Percentiles rank a stretch among this genome's conserved stretches.
Conservation (phyloP, 495 filamentous ascomycete genomes). For the Bryoglossum gracile region DNA sequence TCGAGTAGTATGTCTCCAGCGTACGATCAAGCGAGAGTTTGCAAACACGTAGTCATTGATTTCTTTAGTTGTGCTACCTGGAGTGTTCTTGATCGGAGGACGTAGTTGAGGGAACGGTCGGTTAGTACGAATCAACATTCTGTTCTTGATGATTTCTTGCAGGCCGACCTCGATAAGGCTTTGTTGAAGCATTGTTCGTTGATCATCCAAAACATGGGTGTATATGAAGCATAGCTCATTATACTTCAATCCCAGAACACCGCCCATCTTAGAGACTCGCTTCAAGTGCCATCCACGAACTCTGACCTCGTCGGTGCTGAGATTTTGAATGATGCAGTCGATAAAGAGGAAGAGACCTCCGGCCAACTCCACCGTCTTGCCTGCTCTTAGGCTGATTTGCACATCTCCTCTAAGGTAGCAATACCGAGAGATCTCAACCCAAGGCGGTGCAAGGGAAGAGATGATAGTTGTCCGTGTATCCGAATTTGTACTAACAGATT, state of each 20-base stretch:
- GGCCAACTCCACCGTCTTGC: conserved; percentile 2
- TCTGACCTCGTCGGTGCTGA: conserved; percentile 20
- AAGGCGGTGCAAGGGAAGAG: neutral
- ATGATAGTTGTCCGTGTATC: neutral
- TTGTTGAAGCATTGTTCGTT: conserved; percentile 31
- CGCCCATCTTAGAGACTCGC: conserved; percentile 30
- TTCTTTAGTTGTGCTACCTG: too few species aligned
- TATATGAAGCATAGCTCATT: conserved; percentile 52
- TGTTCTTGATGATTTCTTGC: conserved; percentile 3
- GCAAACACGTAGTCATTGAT: too few species aligned
- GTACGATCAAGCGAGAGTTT: too few species aligned
- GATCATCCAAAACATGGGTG: conserved; percentile 36
- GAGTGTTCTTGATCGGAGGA: neutral
- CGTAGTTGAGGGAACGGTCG: conserved; percentile 27
- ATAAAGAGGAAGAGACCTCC: conserved; percentile 34
- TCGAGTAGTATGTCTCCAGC: too few species aligned
- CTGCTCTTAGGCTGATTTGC: neutral
- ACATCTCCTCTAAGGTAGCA: neutral
- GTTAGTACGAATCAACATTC: conserved; percentile 47
- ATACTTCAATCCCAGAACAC: conserved; percentile 31
- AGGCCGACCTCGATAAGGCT: conserved; percentile 35
- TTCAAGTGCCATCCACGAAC: conserved; percentile 36
- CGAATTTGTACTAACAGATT: neutral
- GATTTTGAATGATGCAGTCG: conserved; percentile 29
- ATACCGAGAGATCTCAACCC: neutral